These are phyloP conservation scores for Lactarius sp. DNA, from an alignment of 768 basidiomycete genomes.

Conservation along the genomic window DNA sequence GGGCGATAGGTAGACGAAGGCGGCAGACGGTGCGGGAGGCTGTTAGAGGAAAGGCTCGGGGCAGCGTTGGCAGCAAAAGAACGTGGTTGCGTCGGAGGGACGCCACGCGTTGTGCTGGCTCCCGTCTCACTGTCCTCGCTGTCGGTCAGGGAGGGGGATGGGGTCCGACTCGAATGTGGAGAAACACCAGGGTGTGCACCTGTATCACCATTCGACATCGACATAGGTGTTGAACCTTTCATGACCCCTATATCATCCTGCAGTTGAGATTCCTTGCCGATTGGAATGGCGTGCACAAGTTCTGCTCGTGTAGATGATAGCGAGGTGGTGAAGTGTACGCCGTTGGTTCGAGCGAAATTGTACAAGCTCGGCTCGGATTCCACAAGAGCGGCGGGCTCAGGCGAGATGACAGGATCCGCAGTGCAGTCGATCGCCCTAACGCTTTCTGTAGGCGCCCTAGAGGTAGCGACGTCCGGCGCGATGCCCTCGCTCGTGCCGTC, in stretches of 20 bases:
- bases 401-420: background rate
- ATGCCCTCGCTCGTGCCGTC: background rate
- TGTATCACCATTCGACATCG: constrained; percentile 9
- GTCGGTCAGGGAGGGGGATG: constrained; percentile 9
- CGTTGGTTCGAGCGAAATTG: background rate
- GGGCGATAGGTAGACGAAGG: constrained; percentile 23
- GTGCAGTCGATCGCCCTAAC: background rate
- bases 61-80: constrained; percentile 8
- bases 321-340: constrained; percentile 1
- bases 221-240: constrained; percentile 3
- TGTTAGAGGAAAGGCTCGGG: background rate
- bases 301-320: background rate
- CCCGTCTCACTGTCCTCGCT: constrained; percentile 24
- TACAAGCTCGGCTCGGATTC: background rate
- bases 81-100: constrained; percentile 24
- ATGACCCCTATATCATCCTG: background rate
- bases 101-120: background rate
- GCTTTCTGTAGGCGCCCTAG: background rate
- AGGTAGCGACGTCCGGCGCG: background rate
- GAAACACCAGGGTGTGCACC: background rate
- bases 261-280: background rate
- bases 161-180: constrained; percentile 14
- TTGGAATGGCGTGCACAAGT: background rate
- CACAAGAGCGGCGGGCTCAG: background rate
- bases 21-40: constrained; percentile 18